Conservation (phyloP, 2,329 filamentous ascomycete genomes). For the Ambrosiella xylebori region DNA sequence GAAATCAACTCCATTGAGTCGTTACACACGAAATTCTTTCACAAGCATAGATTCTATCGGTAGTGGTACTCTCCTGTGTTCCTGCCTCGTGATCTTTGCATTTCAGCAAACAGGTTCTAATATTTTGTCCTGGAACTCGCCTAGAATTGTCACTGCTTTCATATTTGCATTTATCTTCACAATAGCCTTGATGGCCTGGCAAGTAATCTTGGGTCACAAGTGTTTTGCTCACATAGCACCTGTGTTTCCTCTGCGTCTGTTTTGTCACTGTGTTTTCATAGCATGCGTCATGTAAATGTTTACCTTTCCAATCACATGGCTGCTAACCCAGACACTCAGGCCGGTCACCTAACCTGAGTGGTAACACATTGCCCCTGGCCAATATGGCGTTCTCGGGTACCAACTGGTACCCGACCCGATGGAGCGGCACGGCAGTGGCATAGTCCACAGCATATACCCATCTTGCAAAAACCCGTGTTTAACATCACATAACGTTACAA, state of each 20-base stretch:
- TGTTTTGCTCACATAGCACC: conserved; percentile 28
- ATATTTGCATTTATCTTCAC: conserved; percentile 30
- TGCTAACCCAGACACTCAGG: not conserved
- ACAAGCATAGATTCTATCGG: conserved; percentile 35
- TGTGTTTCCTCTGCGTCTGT: conserved; percentile 35
- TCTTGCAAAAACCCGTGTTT: not conserved
- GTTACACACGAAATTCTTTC: conserved; percentile 25
- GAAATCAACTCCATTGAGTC: conserved; percentile 4
- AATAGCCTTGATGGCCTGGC: conserved; percentile 33
- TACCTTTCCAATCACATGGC: not conserved
- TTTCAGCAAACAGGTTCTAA: conserved; percentile 39
- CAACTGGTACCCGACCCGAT: not conserved
- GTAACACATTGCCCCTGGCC: too few species aligned
- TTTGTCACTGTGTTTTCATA: conserved; percentile 31
- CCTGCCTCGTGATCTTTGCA: conserved; percentile 36
- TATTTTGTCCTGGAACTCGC: conserved; percentile 33
- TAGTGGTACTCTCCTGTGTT: conserved; percentile 30
- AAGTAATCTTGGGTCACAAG: conserved; percentile 26
- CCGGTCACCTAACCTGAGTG: not conserved
- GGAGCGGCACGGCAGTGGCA: not conserved
- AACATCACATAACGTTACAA: conserved; percentile 27
- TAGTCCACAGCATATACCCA: not conserved
- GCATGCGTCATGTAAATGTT: conserved; percentile 30
- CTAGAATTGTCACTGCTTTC: conserved; percentile 32
- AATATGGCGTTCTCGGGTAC: not conserved